Percentiles rank a stretch among this genome's conserved stretches.
These are phyloP conservation scores for Chaetomium globosum DNA, from an alignment of 2,329 filamentous ascomycete species.

Conservation along the genomic window DNA sequence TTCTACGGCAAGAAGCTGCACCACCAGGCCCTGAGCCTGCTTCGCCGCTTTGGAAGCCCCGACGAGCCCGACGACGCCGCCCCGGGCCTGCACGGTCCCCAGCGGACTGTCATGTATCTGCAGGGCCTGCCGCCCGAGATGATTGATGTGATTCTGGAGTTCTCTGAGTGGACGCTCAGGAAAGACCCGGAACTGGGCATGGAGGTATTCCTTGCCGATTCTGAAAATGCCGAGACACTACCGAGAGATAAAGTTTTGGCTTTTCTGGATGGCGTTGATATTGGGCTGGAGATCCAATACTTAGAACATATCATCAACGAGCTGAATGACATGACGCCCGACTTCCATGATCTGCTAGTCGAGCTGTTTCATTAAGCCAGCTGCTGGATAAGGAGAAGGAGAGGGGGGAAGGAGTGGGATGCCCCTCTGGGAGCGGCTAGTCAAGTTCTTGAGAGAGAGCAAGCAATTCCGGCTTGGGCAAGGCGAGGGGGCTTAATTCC, in stretches of 20 bases:
- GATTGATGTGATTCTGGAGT: constrained; percentile 89
- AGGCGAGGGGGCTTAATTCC: constrained; percentile 76
- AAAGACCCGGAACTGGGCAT: constrained; percentile 75
- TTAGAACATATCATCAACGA: constrained; percentile 89
- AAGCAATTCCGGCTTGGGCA: constrained; percentile 80
- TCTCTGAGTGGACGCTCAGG: constrained; percentile 82
- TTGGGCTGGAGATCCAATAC: constrained; percentile 74
- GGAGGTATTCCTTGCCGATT: constrained; percentile 91
- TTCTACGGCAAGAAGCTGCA: constrained; percentile 94
- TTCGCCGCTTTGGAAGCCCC: constrained; percentile 76
- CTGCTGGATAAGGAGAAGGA: constrained; percentile 46
- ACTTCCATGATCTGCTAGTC: constrained; percentile 83
- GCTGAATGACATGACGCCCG: constrained; percentile 78
- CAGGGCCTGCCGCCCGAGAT: constrained; percentile 83
- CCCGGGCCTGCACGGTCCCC: constrained; percentile 72
- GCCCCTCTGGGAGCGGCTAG: constrained; percentile 65
- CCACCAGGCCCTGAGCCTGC: constrained; percentile 77
- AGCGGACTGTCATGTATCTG: constrained; percentile 84
- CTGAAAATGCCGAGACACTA: constrained; percentile 89
- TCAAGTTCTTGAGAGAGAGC: constrained; percentile 75
- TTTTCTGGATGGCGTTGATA: constrained; percentile 72
- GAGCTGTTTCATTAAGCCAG: constrained; percentile 67
- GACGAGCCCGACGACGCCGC: constrained; percentile 54
- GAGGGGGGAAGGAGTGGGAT: constrained; percentile 54
- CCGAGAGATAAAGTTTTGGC: constrained; percentile 74